These are phyloP conservation scores for Begonia peltatifolia DNA, from an alignment of 306 rosid genomes.

Conservation along the genomic window DNA sequence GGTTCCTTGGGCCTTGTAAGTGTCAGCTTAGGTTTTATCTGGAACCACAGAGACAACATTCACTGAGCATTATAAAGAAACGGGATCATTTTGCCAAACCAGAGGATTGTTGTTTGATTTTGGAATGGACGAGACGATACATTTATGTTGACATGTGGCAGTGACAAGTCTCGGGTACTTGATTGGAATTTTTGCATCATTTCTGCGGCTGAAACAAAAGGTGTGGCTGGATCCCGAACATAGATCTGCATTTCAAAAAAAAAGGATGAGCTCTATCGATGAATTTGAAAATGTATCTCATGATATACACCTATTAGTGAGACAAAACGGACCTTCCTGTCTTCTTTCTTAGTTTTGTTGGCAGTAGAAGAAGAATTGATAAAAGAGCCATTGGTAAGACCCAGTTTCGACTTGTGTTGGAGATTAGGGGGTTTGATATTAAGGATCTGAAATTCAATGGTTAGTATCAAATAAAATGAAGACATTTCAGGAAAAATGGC, in stretches of 20 bases:
- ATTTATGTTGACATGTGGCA: slow-evolving; percentile 11
- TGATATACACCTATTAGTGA: too few species aligned
- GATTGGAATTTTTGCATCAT: slow-evolving; percentile 78
- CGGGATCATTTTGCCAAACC: too few species aligned
- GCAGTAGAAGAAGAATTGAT: slow-evolving; percentile 25
- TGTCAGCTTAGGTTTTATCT: slow-evolving; percentile 67
- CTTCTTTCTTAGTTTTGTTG: slow-evolving; percentile 40
- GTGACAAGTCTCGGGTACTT: slow-evolving; percentile 59
- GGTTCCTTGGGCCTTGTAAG: slow-evolving; percentile 96
- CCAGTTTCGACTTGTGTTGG: slow-evolving; percentile 71
- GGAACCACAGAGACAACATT: slow-evolving; percentile 20
- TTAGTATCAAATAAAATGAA: too few species aligned
- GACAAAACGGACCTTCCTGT: slow-evolving; percentile 52
- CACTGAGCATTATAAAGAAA: too few species aligned
- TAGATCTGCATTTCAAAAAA: slow-evolving; percentile 31
- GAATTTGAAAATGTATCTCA: too few species aligned
- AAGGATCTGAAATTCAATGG: slow-evolving; percentile 27
- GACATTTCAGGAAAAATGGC: too few species aligned
- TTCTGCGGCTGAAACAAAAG: slow-evolving; percentile 87
- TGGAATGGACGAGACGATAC: too few species aligned
- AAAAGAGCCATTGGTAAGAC: slow-evolving; percentile 13
- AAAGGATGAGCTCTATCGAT: too few species aligned
- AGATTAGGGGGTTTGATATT: slow-evolving; percentile 60
- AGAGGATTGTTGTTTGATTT: too few species aligned
- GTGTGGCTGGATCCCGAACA: slow-evolving; percentile 63